Conservation (phyloP, 2,329 filamentous ascomycete genomes). For the Microdochium bolleyi region DNA sequence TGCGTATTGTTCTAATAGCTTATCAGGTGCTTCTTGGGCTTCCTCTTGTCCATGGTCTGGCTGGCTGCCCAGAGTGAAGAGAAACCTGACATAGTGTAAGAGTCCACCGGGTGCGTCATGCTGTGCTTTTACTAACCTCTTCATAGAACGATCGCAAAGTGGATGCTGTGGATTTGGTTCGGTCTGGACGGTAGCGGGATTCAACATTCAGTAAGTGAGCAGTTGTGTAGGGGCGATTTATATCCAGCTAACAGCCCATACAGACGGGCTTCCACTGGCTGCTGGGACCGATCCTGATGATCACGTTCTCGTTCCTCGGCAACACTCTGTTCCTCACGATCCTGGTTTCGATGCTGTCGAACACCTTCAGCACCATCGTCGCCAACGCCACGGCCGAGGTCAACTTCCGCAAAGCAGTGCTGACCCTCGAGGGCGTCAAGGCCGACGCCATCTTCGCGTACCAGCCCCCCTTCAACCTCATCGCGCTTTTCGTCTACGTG, state of each 20-base stretch:
- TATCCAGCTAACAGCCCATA: conserved; percentile 4
- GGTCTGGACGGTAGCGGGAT: conserved; percentile 68
- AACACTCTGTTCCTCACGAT: conserved; percentile 88
- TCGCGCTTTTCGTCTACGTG: conserved; percentile 65
- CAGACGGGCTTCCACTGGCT: conserved; percentile 67
- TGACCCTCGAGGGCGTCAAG: conserved; percentile 81
- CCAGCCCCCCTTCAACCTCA: conserved; percentile 74
- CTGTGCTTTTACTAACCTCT: conserved; percentile 6
- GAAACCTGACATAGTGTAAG: conserved; percentile 47
- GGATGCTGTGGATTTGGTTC: conserved; percentile 94
- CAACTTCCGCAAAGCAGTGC: conserved; percentile 70
- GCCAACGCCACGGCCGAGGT: conserved; percentile 75
- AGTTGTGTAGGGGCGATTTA: conserved; percentile 4
- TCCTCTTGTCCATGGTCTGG: conserved; percentile 73
- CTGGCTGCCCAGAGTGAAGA: conserved; percentile 48
- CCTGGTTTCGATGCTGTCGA: conserved; percentile 77
- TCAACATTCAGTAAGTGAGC: conserved; percentile 38
- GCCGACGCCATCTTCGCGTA: conserved; percentile 78
- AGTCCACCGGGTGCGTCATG: conserved; percentile 1
- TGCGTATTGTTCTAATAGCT: conserved; percentile 1
- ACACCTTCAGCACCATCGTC: conserved; percentile 74
- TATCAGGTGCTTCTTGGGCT: conserved; percentile 65
- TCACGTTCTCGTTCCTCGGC: conserved; percentile 76
- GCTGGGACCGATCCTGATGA: conserved; percentile 73
- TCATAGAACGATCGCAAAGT: conserved; percentile 64